These are phyloP conservation scores for Umbelopsis sp. DNA, from an alignment of 192 early-diverging fungal genomes.

Conservation along the genomic window DNA sequence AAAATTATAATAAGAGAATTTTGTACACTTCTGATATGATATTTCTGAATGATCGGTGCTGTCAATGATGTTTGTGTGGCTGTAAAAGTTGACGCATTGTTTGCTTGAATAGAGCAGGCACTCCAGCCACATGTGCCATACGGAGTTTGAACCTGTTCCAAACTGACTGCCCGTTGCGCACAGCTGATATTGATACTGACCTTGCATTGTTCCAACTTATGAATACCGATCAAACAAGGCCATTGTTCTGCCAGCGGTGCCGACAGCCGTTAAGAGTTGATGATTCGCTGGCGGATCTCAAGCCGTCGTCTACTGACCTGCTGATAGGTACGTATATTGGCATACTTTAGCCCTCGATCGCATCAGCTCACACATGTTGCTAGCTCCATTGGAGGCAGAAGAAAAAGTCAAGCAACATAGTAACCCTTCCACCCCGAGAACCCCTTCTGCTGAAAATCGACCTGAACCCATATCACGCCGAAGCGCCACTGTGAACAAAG, in stretches of 20 bases:
- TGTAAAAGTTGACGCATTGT: no score
- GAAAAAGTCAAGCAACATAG: slow-evolving; percentile 26
- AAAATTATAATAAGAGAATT: no score
- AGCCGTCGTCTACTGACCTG: slow-evolving; percentile 51
- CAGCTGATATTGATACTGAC: slow-evolving; percentile 2
- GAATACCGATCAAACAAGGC: slow-evolving; percentile 6
- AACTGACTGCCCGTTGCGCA: background rate
- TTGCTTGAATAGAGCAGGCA: no score
- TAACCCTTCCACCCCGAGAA: background rate
- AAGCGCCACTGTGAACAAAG: slow-evolving; percentile 21
- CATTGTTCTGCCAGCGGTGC: slow-evolving; percentile 64
- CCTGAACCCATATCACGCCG: slow-evolving; percentile 16
- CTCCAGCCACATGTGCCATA: no score
- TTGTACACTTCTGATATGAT: no score
- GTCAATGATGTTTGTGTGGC: no score
- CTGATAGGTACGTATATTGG: slow-evolving; percentile 48
- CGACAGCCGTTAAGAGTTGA: slow-evolving; percentile 64
- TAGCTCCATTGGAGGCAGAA: slow-evolving; percentile 32
- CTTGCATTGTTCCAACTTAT: background rate
- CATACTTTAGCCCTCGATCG: no score
- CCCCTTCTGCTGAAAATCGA: background rate
- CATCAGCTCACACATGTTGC: slow-evolving; percentile 17
- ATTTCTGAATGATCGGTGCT: no score
- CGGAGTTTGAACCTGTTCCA: background rate
- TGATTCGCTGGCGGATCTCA: slow-evolving; percentile 61